Evolutionary conservation across 129 eudicot genomes (phyloP), one percentile per base, ranked within the genome.

Genomic region (Glebionis coronaria): DNA sequence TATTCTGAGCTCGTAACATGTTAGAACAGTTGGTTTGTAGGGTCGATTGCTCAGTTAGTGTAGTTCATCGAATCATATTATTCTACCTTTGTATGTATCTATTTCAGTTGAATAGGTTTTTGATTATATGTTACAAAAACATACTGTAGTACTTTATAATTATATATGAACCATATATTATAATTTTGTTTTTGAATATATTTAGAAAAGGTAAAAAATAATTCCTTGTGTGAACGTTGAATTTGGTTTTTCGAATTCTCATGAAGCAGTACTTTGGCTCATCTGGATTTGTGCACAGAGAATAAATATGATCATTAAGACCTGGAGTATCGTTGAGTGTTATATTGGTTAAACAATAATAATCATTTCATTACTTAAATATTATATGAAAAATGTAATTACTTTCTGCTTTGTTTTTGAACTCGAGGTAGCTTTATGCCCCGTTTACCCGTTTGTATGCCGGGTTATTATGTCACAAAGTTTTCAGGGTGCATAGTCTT

Each of bases 341-440:
- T 27, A 68, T 60, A 47, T 75, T 60, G 69, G 47, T 56, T 63
- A 51, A 70, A 71, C 56, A 42, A 47, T 54, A 25, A 46, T 63
- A 21, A 12, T 29, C 35, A 51, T 49, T 49, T 64, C 19, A 31
- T 64, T 73, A 54, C 52, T 65, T 45, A 27, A 54, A 16, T 70
- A 74, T 67, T n/a, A 21, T 63, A 62, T 78, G 42, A 63, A 61
- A 54, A 44, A 72, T 78, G 45, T 44, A 45, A 15, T 69, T 25
- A 61, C 81, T 81, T 82, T 88, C 77, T 72, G 81, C 65, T 65
- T 75, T 75, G 83, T 75, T 84, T 78, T 88, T 84, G 86, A 70
- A 78, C 88, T 82, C 86, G 82, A 84, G 75, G 84, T 70, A 54
- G 71, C 84, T 83, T 82, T 87, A 80, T 68, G 16, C 67, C 83